Conservation (phyloP, 345 rosid genomes). For the Gossypium sturtianum region DNA sequence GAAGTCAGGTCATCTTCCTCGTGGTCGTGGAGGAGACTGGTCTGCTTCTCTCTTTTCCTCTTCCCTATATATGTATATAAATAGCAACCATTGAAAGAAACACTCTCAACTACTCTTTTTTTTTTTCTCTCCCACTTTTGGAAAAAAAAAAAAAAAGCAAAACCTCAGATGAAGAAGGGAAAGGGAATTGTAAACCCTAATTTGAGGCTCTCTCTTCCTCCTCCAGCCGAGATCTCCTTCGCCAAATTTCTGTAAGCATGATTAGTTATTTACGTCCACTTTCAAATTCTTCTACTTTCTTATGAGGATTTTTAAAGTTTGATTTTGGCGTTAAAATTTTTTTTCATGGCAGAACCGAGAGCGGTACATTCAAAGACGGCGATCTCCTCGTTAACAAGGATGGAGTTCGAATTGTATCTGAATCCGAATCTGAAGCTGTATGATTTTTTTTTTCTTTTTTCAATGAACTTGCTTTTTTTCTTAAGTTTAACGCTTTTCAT, state of each 20-base stretch:
- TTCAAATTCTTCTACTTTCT: not conserved
- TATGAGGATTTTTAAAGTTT: not conserved
- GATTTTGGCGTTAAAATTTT: not conserved
- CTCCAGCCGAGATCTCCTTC: slow-evolving; percentile 39
- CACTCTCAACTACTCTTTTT: not conserved
- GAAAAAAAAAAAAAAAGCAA: not conserved
- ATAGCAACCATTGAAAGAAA: not conserved
- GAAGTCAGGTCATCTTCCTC: slow-evolving; percentile 4
- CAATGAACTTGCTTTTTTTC: too few relatives aligned
- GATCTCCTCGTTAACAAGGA: slow-evolving; percentile 91
- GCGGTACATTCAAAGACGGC: slow-evolving; percentile 89
- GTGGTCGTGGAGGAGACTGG: slow-evolving; percentile 6
- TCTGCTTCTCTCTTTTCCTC: not conserved
- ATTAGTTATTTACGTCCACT: slow-evolving; percentile 10
- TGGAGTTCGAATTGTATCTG: slow-evolving; percentile 75
- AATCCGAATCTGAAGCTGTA: slow-evolving; percentile 55
- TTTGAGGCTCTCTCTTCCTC: slow-evolving; percentile 46
- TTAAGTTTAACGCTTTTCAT: not conserved
- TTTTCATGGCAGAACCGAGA: slow-evolving; percentile 45
- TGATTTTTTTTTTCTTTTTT: not conserved
- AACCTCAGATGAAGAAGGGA: slow-evolving; percentile 38
- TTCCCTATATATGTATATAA: not conserved
- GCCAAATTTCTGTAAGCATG: slow-evolving; percentile 42
- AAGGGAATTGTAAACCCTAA: slow-evolving; percentile 23
- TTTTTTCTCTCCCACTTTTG: not conserved